Evolutionary conservation across 2,329 filamentous ascomycete species (phyloP), one percentile per base, ranked within the genome.

Genomic region (Dactylonectria estremocensis): DNA sequence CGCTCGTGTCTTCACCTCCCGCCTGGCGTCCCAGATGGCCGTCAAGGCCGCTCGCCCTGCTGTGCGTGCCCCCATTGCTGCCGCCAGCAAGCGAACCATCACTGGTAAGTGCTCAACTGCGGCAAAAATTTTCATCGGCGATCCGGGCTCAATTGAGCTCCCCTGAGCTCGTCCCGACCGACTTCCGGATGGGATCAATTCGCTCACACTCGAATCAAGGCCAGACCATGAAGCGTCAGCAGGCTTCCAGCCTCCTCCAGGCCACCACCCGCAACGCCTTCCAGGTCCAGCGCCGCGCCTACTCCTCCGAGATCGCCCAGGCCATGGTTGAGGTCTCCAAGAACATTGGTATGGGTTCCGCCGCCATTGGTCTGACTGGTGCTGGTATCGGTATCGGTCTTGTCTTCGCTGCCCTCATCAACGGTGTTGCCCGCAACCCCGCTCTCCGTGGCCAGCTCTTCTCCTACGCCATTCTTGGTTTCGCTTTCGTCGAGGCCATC

Each of bases 301-400:
- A 95, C 92, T 94, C 91, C 81, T 95, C 93, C 81, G 93, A 95
- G 91, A 93, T 95, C 85, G 92, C 93, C 87, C 89, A 92, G 84
- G 93, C 93, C 85, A 92, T 95, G 88, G 93, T 95, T 83, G 92
- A 95, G 89, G 92, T 94, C 86, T 95, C 93, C 85, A 93, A 94
- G 90, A 95, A 95, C 91, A 84, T 95, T 81, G 93, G 93, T 90
- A 95, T 95, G 92, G 93, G 93, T 86, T 88, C 91, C 79, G 94
- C 94, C 81, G 94, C 94, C 88, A 95, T 97, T 82, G 94, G 94
- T 92, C 92, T 97, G 81, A 93, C 92, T 83, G 92, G 92, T 92
- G 92, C 93, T 82, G 93, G 93, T 94, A 94, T 96, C 85, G 94
- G 94, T 93, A 97, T 96, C 86, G 94, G 94, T 89, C 91, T 95